These are phyloP conservation scores for Diophrys appendiculata DNA, from an alignment of 73 alveolate species.

Conservation along the genomic window DNA sequence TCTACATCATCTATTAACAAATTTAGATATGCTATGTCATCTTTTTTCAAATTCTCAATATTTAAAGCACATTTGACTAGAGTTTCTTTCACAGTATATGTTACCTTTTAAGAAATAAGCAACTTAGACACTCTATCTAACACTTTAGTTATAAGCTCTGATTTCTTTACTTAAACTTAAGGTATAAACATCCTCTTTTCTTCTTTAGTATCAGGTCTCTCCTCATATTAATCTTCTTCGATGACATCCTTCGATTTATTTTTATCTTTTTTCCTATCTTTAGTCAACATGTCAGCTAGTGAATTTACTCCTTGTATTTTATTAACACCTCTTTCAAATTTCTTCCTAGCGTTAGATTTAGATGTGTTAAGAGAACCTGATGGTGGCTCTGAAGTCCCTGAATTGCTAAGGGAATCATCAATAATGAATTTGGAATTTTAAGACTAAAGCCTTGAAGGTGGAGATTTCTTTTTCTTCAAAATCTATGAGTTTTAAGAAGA, in stretches of 20 bases:
- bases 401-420: too few relatives aligned
- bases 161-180: not conserved
- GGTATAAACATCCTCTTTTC: not conserved
- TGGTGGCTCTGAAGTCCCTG: too few relatives aligned
- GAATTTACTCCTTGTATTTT: not conserved
- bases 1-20: not conserved
- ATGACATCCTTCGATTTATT: not conserved
- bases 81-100: not conserved
- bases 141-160: not conserved
- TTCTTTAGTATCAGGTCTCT: not conserved
- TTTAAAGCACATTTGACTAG: not conserved
- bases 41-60: not conserved
- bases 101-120: not conserved
- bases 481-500: too few relatives aligned
- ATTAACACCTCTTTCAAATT: not conserved
- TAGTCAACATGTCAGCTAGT: not conserved
- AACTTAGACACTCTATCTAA: not conserved
- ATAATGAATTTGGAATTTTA: not conserved
- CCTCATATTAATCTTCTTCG: not conserved
- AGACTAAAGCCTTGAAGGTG: not conserved
- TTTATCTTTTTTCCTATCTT: not conserved
- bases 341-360: not conserved
- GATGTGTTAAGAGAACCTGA: too few relatives aligned
- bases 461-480: too few relatives aligned
- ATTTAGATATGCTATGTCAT: not conserved